Evolutionary conservation across 176 grass and related monocot species (phyloP).

Genomic region (Ensete ventricosum): DNA sequence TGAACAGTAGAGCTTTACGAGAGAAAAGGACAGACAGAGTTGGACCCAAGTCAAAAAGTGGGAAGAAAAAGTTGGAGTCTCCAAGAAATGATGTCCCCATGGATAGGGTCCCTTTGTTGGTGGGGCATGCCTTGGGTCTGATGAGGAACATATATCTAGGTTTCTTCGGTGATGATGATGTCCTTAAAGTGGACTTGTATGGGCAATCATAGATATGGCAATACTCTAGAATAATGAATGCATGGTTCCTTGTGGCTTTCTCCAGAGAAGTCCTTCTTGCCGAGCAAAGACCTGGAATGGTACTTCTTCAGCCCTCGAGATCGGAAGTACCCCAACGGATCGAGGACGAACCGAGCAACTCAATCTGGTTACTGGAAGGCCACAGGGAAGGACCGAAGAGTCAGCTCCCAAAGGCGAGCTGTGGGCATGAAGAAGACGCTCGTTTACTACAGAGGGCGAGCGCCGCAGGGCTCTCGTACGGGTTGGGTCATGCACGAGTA

Average conservation of each 20-base stretch:
- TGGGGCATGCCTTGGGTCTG: background rate
- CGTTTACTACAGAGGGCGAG: constrained; percentile 1
- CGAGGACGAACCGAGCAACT: constrained; percentile 2
- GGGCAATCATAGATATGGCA: background rate
- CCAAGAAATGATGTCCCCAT: background rate
- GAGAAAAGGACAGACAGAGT: background rate
- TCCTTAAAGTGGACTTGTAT: background rate
- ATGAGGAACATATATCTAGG: background rate
- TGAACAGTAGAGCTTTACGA: background rate
- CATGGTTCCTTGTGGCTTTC: background rate
- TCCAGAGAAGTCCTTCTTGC: constrained; percentile 1
- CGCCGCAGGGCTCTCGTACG: background rate
- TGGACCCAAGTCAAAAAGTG: constrained; percentile 4
- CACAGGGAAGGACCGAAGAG: constrained; percentile 86
- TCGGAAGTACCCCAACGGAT: constrained; percentile 2
- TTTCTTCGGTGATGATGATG: background rate
- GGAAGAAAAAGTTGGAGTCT: background rate
- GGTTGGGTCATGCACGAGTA: constrained; percentile 15
- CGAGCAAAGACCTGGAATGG: background rate
- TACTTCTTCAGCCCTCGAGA: constrained; percentile 1
- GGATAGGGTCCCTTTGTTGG: background rate
- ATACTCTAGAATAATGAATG: too few species aligned
- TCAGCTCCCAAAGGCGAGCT: constrained; percentile 5
- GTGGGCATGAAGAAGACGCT: constrained; percentile 5
- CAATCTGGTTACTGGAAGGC: constrained; percentile 93